These are phyloP conservation scores for Globisporangium apiculatum DNA, from an alignment of 352 stramenopile genomes.

Conservation along the genomic window DNA sequence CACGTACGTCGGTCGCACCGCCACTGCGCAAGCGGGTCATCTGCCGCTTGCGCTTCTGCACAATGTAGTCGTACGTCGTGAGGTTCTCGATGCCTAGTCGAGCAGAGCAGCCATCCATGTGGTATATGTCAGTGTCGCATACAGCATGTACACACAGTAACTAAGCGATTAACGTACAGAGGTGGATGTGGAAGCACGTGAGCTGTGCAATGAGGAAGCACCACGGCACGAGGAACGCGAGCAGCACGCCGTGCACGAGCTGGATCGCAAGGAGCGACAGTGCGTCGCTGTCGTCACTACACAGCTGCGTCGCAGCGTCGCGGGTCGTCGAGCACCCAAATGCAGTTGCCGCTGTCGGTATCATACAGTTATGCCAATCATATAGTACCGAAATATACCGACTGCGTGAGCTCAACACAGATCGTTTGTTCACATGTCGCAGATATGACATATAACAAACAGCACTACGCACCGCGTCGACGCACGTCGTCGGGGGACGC, in stretches of 20 bases:
- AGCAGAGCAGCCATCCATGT: too few species aligned
- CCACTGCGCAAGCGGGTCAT: slow-evolving; percentile 37
- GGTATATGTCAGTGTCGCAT: not conserved
- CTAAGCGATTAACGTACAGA: slow-evolving; percentile 39
- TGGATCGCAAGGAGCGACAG: slow-evolving; percentile 51
- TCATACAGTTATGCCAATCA: not conserved
- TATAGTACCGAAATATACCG: too few species aligned
- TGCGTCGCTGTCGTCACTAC: slow-evolving; percentile 39
- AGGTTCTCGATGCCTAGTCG: slow-evolving; percentile 62
- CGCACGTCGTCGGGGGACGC: slow-evolving; percentile 21
- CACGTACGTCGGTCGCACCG: slow-evolving; percentile 59
- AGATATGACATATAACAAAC: too few species aligned
- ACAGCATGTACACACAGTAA: not conserved
- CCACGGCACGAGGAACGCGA: slow-evolving; percentile 63
- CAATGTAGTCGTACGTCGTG: slow-evolving; percentile 87
- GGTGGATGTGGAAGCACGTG: slow-evolving; percentile 75
- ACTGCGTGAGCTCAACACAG: too few species aligned
- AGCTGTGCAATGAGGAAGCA: slow-evolving; percentile 77
- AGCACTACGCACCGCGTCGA: slow-evolving; percentile 21
- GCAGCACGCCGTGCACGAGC: slow-evolving; percentile 54
- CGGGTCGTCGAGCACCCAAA: slow-evolving; percentile 55
- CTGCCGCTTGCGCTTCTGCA: slow-evolving; percentile 72
- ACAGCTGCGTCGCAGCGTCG: slow-evolving; percentile 36
- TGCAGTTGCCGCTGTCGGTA: slow-evolving; percentile 33
- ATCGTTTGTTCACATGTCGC: too few species aligned